Conservation (phyloP, 179 eudicot genomes). For the Silene coronaria region DNA sequence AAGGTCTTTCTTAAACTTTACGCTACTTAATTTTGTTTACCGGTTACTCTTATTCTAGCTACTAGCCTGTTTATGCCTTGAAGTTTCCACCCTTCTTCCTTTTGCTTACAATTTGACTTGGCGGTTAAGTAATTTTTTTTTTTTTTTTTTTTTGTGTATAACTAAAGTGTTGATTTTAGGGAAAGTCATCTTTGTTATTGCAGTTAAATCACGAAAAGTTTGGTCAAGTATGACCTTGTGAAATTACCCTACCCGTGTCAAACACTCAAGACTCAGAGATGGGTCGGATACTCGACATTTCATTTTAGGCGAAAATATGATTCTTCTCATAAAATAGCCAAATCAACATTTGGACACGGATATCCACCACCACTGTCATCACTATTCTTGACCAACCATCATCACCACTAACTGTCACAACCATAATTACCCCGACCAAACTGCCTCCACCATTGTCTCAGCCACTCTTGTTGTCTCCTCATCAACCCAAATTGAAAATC, state of each 20-base stretch:
- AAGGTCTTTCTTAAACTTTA: constrained; percentile 33
- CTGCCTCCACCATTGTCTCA: not conserved
- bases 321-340: no score
- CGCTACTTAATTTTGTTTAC: not conserved
- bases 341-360: no score
- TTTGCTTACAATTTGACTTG: not conserved
- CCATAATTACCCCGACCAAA: not conserved
- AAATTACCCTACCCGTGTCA: not conserved
- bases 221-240: not conserved
- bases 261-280: not conserved
- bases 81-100: not conserved
- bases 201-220: constrained; percentile 3
- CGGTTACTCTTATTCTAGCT: not conserved
- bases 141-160: not conserved
- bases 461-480: not conserved
- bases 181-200: not conserved
- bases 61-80: constrained; percentile 10
- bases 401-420: not conserved
- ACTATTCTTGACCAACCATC: not conserved
- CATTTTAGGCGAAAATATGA: no score
- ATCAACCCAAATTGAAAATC: not conserved
- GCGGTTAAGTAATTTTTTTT: not conserved
- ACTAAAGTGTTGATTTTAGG: not conserved
- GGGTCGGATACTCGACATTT: no score
- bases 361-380: not conserved